These are phyloP conservation scores for Entophlyctis helioformis DNA, from an alignment of 192 early-diverging fungal species.

Conservation along the genomic window DNA sequence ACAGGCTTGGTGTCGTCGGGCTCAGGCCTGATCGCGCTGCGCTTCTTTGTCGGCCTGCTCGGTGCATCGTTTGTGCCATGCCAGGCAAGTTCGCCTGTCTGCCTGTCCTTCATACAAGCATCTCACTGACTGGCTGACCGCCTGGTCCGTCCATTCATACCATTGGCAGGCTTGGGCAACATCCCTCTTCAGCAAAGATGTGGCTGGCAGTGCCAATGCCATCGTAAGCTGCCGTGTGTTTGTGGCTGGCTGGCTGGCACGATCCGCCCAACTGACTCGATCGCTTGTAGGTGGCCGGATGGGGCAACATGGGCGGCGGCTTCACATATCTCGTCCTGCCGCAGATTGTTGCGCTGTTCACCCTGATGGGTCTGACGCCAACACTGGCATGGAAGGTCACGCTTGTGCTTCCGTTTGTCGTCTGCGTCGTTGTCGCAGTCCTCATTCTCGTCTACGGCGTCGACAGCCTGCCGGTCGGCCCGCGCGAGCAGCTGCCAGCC, in stretches of 20 bases:
- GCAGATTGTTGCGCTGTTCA: slow-evolving; percentile 24
- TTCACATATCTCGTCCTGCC: slow-evolving; percentile 52
- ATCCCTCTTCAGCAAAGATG: slow-evolving; percentile 34
- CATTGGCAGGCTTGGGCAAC: too few species aligned
- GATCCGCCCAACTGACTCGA: too few species aligned
- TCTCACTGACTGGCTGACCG: background rate
- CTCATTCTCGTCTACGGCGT: slow-evolving; percentile 18
- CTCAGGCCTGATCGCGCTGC: slow-evolving; percentile 25
- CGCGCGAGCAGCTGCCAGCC: slow-evolving; percentile 5
- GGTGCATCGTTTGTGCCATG: slow-evolving; percentile 59
- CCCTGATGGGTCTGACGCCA: slow-evolving; percentile 3
- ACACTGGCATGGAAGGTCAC: slow-evolving; percentile 42
- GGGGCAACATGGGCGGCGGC: slow-evolving; percentile 60
- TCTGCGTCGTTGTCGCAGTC: slow-evolving; percentile 23
- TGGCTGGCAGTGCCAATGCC: slow-evolving; percentile 60
- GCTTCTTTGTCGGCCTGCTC: slow-evolving; percentile 49
- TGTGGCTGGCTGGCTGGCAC: too few species aligned
- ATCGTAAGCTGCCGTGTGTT: too few species aligned
- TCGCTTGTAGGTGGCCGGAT: too few species aligned
- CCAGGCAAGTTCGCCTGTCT: slow-evolving; percentile 12
- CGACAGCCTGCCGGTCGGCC: slow-evolving; percentile 26
- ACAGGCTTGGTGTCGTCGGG: slow-evolving; percentile 29
- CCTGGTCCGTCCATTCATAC: slow-evolving; percentile 13
- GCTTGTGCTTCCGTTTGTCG: too few species aligned
- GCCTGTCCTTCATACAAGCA: background rate